These are phyloP conservation scores for Pelargonium myrrhifolium DNA, from an alignment of 441 rosid species.

Conservation along the genomic window DNA sequence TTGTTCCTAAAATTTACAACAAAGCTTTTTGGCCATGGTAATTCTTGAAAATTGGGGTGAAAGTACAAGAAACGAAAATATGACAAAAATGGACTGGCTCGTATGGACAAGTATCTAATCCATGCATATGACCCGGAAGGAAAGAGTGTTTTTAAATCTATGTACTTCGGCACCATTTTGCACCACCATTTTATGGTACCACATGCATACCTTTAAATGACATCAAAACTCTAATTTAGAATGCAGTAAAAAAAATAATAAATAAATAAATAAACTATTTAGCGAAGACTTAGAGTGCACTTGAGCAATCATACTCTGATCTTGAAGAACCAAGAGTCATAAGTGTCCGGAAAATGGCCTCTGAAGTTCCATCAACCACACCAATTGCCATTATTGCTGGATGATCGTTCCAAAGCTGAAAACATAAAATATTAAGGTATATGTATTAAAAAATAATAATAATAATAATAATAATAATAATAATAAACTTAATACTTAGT, in stretches of 20 bases:
- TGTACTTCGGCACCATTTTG: no score
- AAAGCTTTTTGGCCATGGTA: no score
- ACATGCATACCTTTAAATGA: no score
- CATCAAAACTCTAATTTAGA: no score
- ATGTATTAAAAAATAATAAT: no score
- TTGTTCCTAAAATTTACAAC: not conserved
- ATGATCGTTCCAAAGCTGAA: slow-evolving; percentile 84
- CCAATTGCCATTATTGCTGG: slow-evolving; percentile 97
- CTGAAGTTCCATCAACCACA: slow-evolving; percentile 66
- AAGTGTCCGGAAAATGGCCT: slow-evolving; percentile 61
- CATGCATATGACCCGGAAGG: not conserved
- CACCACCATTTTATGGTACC: no score
- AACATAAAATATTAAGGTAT: not conserved
- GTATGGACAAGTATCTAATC: not conserved
- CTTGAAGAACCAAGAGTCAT: slow-evolving; percentile 79
- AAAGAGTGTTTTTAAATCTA: no score
- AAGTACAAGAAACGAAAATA: no score
- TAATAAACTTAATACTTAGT: no score
- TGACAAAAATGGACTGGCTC: not conserved
- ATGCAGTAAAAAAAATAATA: no score
- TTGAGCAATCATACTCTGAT: slow-evolving; percentile 61
- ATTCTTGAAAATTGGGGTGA: no score
- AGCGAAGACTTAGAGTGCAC: not conserved
- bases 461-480: no score
- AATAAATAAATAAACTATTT: not conserved